phyloP scores from a whole-genome alignment of 2,329 filamentous ascomycete genomes.

The Cladosporium oxysporum region DNA sequence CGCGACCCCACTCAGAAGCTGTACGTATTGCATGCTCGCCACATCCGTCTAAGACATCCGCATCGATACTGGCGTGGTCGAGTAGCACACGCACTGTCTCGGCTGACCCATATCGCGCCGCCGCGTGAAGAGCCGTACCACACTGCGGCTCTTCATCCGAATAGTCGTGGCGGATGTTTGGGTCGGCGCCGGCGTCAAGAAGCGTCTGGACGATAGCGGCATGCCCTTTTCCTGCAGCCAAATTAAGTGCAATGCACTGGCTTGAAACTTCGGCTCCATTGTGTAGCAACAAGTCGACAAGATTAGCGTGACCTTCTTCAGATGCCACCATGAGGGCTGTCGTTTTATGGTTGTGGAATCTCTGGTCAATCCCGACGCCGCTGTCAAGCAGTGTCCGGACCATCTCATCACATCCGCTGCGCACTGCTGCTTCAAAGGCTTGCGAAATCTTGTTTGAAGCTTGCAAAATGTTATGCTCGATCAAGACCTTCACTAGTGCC shows the following conservation, averaged over 20 bases:
- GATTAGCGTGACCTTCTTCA: too few relatives aligned
- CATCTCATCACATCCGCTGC: too few relatives aligned
- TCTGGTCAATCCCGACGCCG: neutral
- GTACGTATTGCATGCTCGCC: neutral
- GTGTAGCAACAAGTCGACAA: neutral
- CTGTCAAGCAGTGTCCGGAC: neutral
- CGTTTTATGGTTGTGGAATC: too few relatives aligned
- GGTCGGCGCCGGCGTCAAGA: neutral
- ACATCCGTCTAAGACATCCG: neutral
- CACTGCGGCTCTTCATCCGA: too few relatives aligned
- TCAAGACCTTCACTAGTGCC: neutral
- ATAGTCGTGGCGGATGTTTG: neutral
- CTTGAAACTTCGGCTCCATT: neutral
- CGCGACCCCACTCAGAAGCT: neutral
- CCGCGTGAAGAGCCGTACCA: neutral
- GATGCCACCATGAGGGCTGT: too few relatives aligned
- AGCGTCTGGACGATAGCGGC: neutral
- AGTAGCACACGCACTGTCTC: neutral
- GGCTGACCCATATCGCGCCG: too few relatives aligned
- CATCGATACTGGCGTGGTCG: neutral
- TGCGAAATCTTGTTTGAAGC: neutral
- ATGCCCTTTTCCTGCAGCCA: neutral
- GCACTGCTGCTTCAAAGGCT: neutral
- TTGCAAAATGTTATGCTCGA: neutral
- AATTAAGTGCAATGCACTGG: neutral